Conservation (phyloP, 2,329 filamentous ascomycete species). For the Sclerotinia nivalis region DNA sequence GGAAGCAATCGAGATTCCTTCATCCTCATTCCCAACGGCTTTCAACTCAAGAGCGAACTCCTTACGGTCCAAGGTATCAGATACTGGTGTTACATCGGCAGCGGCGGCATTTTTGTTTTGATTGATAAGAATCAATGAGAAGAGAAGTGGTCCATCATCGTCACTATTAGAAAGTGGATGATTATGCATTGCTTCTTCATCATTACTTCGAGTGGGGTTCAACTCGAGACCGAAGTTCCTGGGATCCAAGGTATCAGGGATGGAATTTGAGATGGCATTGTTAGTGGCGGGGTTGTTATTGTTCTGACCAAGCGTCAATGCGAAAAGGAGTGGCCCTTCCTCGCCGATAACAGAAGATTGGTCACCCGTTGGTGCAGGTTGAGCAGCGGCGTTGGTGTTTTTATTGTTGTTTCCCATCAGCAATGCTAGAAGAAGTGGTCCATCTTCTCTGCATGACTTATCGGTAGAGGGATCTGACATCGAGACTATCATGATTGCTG, state of each 20-base stretch:
- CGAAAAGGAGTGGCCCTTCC: not conserved
- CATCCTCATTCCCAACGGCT: not conserved
- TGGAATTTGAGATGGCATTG: not conserved
- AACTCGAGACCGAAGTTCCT: too few species aligned
- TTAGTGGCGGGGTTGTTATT: not conserved
- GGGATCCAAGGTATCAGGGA: not conserved
- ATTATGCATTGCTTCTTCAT: too few species aligned
- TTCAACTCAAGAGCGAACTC: too few species aligned
- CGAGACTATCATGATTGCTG: not conserved
- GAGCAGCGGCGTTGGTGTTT: too few species aligned
- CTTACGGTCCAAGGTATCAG: too few species aligned
- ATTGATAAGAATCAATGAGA: too few species aligned
- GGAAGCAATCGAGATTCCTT: not conserved
- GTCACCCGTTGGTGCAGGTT: not conserved
- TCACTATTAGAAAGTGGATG: too few species aligned
- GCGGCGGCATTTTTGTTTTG: too few species aligned
- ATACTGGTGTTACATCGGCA: too few species aligned
- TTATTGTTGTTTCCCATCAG: not conserved
- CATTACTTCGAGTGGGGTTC: too few species aligned
- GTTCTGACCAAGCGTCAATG: not conserved
- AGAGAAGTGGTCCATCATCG: too few species aligned
- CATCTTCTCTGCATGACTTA: not conserved
- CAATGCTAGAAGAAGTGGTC: not conserved
- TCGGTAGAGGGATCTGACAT: not conserved
- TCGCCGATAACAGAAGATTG: not conserved